Evolutionary conservation across 257 asterid species (phyloP).

Genomic region (Plantago elongata): DNA sequence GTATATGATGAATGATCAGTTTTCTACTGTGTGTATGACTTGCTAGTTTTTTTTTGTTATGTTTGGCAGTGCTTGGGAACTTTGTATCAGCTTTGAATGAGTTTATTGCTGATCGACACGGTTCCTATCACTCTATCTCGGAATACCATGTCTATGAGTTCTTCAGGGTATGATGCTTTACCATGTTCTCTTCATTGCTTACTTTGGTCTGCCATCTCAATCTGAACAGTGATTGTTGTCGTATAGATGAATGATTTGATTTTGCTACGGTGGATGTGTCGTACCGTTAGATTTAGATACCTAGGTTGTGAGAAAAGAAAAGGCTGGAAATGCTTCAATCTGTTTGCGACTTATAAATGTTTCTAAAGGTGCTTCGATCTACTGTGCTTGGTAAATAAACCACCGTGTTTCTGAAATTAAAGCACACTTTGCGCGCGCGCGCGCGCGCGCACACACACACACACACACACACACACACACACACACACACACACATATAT

Average conservation of each 20-base stretch:
- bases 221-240: not conserved
- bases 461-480: too few relatives aligned
- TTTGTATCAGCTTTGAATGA: constrained; percentile 83
- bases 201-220: not conserved
- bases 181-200: constrained; percentile 4
- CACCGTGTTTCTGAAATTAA: too few relatives aligned
- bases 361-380: too few relatives aligned
- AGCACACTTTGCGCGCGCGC: too few relatives aligned
- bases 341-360: too few relatives aligned
- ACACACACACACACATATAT: too few relatives aligned
- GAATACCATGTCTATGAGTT: constrained; percentile 92
- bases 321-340: not conserved
- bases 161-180: constrained; percentile 57
- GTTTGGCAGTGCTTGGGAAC: constrained; percentile 88
- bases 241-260: not conserved
- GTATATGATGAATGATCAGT: constrained; percentile 1
- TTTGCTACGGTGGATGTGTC: not conserved
- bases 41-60: constrained; percentile 12
- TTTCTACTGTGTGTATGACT: not conserved
- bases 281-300: not conserved
- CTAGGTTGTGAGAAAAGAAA: not conserved
- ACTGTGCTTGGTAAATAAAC: too few relatives aligned
- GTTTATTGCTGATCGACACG: constrained; percentile 78
- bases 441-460: too few relatives aligned
- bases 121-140: constrained; percentile 54